Evolutionary conservation across 306 rosid genomes (phyloP).

Genomic region (Castanopsis chinensis): DNA sequence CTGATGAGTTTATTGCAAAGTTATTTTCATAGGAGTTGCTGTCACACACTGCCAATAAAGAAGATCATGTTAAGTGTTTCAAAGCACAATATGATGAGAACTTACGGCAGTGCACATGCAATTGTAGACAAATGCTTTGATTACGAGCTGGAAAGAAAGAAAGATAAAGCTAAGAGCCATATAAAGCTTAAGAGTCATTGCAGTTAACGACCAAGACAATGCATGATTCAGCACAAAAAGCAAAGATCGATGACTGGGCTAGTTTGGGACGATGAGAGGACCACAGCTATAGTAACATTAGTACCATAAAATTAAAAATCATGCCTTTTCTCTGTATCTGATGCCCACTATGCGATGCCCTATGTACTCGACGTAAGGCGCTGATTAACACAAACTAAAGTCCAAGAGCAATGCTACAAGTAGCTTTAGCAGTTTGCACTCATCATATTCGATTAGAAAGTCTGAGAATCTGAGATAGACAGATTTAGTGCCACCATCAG

Average conservation of each 20-base stretch:
- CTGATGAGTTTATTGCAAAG: not conserved
- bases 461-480: too few relatives aligned
- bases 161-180: not conserved
- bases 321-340: not conserved
- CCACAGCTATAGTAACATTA: slow-evolving; percentile 11
- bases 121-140: slow-evolving; percentile 22
- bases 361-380: not conserved
- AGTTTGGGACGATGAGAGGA: slow-evolving; percentile 4
- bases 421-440: too few relatives aligned
- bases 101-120: slow-evolving; percentile 20
- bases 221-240: slow-evolving; percentile 4
- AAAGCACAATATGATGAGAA: not conserved
- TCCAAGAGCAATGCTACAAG: too few relatives aligned
- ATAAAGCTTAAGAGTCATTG: slow-evolving; percentile 12
- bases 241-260: not conserved
- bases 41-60: not conserved
- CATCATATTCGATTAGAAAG: too few relatives aligned
- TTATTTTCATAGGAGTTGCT: not conserved
- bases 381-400: too few relatives aligned
- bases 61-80: not conserved
- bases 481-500: not conserved
- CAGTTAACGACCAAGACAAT: slow-evolving; percentile 10
- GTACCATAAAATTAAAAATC: not conserved
- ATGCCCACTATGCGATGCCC: not conserved
- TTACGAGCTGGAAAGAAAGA: slow-evolving; percentile 26